Percentiles rank a stretch among this genome's conserved stretches.
Evolutionary conservation across 176 grass and related monocot genomes (phyloP).

Genomic region (Ampelocalamus luodianensis): DNA sequence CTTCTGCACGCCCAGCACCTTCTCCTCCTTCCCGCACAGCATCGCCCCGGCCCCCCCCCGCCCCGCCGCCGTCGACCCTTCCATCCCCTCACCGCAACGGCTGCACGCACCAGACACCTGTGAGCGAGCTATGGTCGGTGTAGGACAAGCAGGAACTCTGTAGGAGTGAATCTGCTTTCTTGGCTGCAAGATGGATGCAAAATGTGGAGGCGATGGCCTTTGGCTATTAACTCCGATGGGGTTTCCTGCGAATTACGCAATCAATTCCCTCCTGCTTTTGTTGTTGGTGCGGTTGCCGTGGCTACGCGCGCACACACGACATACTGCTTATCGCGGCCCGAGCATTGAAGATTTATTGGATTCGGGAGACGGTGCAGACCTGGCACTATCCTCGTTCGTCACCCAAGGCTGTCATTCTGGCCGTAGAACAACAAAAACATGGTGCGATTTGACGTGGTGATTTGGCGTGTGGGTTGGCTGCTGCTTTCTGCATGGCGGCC

Average conservation of each 20-base stretch:
- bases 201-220: not conserved
- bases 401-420: not conserved
- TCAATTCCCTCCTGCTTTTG: not conserved
- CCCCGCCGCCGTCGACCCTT: not conserved
- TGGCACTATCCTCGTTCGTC: not conserved
- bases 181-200: not conserved
- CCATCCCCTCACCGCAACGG: not conserved
- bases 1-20: conserved; percentile 62
- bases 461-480: not conserved
- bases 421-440: not conserved
- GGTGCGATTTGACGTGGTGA: not conserved
- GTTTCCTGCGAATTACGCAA: not conserved
- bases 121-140: not conserved
- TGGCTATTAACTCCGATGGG: conserved; percentile 21
- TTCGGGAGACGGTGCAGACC: not conserved
- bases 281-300: conserved; percentile 16
- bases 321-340: no score
- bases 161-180: not conserved
- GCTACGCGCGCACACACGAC: no score
- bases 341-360: not conserved
- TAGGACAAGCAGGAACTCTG: not conserved
- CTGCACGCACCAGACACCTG: no score
- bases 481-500: not conserved
- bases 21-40: conserved; percentile 67
- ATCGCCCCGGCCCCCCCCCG: not conserved